Conservation (phyloP, 2,329 filamentous ascomycete genomes). For the Pseudogymnoascus sp. region DNA sequence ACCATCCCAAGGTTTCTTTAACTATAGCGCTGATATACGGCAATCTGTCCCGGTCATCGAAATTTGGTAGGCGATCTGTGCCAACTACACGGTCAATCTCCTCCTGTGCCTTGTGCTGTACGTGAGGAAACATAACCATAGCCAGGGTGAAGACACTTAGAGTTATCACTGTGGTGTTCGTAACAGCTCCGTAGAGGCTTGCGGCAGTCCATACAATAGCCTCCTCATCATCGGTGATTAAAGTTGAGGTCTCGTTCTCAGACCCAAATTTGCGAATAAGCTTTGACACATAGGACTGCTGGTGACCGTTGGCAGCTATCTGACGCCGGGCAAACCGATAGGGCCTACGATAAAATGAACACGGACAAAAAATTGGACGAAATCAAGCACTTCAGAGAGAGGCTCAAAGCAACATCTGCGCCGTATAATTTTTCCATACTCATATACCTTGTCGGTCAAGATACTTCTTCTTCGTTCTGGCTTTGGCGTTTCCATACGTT, state of each 20-base stretch:
- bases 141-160: slow-evolving; percentile 15
- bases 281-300: slow-evolving; percentile 13
- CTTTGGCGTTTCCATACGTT: no score
- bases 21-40: slow-evolving; percentile 37
- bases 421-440: no score
- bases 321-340: slow-evolving; percentile 13
- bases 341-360: not conserved
- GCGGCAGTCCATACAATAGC: slow-evolving; percentile 14
- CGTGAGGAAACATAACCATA: slow-evolving; percentile 14
- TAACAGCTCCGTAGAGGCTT: slow-evolving; percentile 11
- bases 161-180: slow-evolving; percentile 13
- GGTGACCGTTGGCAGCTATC: slow-evolving; percentile 2
- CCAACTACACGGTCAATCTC: slow-evolving; percentile 42
- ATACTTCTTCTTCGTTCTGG: no score
- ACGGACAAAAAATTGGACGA: no score
- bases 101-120: slow-evolving; percentile 26
- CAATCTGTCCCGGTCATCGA: slow-evolving; percentile 37
- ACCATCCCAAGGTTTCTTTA: slow-evolving; percentile 39
- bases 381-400: no score
- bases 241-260: not conserved
- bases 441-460: no score
- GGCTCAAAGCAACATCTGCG: no score
- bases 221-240: slow-evolving; percentile 10
- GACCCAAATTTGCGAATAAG: slow-evolving; percentile 10
- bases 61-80: slow-evolving; percentile 35